phyloP scores from a whole-genome alignment of 345 rosid genomes.

The Eucalyptus brandiana region DNA sequence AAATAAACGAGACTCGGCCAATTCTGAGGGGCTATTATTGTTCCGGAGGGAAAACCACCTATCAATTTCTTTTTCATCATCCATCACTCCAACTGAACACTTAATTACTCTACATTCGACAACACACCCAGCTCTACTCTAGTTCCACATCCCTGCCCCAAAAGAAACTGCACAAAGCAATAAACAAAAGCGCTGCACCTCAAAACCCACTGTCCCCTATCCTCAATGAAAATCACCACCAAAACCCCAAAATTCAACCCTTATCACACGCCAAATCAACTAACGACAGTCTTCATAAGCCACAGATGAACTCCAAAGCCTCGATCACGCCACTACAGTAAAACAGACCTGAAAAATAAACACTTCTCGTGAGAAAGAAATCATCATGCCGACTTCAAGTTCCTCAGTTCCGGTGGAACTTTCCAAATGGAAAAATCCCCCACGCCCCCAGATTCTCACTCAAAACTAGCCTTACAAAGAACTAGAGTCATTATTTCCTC shows the following conservation, averaged over 20 bases:
- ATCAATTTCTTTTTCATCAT: conserved; percentile 44
- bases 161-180: not conserved
- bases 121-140: not conserved
- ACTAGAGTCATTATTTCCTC: not conserved
- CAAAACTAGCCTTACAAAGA: not conserved
- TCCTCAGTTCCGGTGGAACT: not conserved
- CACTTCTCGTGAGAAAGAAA: not conserved
- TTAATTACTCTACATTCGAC: not conserved
- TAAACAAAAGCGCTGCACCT: not conserved
- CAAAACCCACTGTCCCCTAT: not conserved
- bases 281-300: not conserved
- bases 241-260: not conserved
- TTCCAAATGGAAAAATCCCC: not conserved
- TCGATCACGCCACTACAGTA: not conserved
- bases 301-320: not conserved
- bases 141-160: not conserved
- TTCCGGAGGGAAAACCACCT: conserved; percentile 37
- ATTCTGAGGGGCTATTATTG: conserved; percentile 28
- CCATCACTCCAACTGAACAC: conserved; percentile 28
- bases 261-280: not conserved
- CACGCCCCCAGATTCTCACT: not conserved
- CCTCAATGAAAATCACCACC: not conserved
- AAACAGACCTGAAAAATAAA: not conserved
- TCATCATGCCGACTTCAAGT: not conserved
- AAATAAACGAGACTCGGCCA: conserved; percentile 40